Evolutionary conservation across 805 yeast genomes (phyloP).

Genomic region (Sporopachydermia lactativora): DNA sequence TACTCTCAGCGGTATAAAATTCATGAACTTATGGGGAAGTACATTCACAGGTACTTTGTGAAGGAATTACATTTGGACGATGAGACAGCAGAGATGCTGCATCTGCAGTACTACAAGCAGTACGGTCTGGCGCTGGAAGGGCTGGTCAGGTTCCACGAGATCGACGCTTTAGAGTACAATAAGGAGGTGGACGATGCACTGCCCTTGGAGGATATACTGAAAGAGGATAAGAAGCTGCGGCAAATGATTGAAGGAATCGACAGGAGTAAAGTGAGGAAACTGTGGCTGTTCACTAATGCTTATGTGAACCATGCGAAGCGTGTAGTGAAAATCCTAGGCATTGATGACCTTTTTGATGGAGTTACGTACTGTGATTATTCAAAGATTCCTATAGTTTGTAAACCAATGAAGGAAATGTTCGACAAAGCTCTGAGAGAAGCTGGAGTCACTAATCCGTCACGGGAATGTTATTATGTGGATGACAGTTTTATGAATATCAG

Average conservation of each 20-base stretch:
- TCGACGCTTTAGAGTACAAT: slow-evolving; percentile 84
- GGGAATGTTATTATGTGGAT: slow-evolving; percentile 66
- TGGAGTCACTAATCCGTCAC: slow-evolving; percentile 31
- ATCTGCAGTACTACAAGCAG: slow-evolving; percentile 61
- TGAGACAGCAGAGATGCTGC: slow-evolving; percentile 62
- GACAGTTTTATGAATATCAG: slow-evolving; percentile 71
- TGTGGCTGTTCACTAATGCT: slow-evolving; percentile 94
- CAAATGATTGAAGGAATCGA: slow-evolving; percentile 6
- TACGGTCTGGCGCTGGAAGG: slow-evolving; percentile 95
- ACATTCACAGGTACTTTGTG: slow-evolving; percentile 72
- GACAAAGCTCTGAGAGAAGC: slow-evolving; percentile 49
- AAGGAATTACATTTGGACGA: slow-evolving; percentile 44
- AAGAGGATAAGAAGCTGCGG: slow-evolving; percentile 44
- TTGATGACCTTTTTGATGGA: slow-evolving; percentile 92
- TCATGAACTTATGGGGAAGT: slow-evolving; percentile 78
- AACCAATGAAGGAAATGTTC: slow-evolving; percentile 71
- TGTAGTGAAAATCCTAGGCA: slow-evolving; percentile 63
- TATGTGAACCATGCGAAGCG: slow-evolving; percentile 81
- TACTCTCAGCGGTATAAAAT: slow-evolving; percentile 63
- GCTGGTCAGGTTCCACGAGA: slow-evolving; percentile 43
- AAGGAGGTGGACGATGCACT: slow-evolving; percentile 82
- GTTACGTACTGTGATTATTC: slow-evolving; percentile 82
- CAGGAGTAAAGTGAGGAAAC: slow-evolving; percentile 43
- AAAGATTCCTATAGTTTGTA: slow-evolving; percentile 54
- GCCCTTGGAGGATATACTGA: slow-evolving; percentile 67